A percentile compares a stretch with the other conserved stretches of the same genome.
Evolutionary conservation across 495 filamentous ascomycete genomes (phyloP).

Genomic region (Lasiosphaeriaceae sp.): DNA sequence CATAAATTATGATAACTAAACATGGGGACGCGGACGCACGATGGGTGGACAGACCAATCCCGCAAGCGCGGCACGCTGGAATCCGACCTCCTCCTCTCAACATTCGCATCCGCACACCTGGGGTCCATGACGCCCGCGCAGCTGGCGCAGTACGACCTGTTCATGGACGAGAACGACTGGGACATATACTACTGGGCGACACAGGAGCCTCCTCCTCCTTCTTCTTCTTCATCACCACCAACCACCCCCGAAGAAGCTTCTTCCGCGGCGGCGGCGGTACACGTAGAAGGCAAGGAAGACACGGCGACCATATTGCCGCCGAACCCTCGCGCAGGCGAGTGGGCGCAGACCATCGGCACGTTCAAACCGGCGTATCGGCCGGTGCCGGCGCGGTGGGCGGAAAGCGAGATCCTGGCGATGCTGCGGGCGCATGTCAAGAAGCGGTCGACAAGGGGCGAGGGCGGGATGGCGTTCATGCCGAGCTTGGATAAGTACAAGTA

Average conservation of each 20-base stretch:
- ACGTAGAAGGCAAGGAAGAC: constrained; percentile 7
- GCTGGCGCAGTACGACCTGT: constrained; percentile 80
- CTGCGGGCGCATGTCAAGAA: constrained; percentile 72
- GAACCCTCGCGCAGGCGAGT: constrained; percentile 61
- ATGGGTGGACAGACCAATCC: constrained; percentile 96
- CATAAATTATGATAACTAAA: too few relatives aligned
- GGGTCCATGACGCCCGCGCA: constrained; percentile 65
- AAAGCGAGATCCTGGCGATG: constrained; percentile 71
- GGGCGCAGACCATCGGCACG: constrained; percentile 92
- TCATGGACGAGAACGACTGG: constrained; percentile 99
- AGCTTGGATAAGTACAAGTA: constrained; percentile 23
- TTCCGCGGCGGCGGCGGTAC: not conserved
- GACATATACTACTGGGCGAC: constrained; percentile 99
- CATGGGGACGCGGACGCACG: too few relatives aligned
- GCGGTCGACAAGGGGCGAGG: constrained; percentile 19
- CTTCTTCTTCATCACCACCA: constrained; percentile 25
- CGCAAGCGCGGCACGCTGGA: constrained; percentile 96
- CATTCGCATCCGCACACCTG: constrained; percentile 82
- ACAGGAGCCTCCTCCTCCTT: constrained; percentile 62
- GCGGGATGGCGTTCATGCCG: constrained; percentile 51
- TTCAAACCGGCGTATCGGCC: constrained; percentile 93
- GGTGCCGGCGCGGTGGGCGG: constrained; percentile 78
- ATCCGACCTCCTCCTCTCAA: constrained; percentile 90
- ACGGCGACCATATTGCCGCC: constrained; percentile 3
- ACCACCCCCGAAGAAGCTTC: constrained; percentile 34